phyloP scores from a whole-genome alignment of 305 asterid genomes.

The Solanum hybrid region DNA sequence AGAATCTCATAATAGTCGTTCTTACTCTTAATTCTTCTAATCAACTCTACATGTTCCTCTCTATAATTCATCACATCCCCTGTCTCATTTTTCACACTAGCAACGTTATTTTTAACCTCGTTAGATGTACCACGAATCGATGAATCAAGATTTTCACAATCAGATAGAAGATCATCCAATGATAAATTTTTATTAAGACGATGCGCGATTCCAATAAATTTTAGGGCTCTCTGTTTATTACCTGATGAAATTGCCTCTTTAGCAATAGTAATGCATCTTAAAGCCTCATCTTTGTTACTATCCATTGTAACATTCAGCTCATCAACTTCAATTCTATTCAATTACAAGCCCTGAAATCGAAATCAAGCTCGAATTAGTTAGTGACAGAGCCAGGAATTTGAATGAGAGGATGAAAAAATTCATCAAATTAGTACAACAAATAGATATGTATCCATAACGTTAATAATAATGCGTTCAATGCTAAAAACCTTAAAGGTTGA shows the following conservation, averaged over 20 bases:
- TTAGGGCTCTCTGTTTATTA: slow-evolving; percentile 61
- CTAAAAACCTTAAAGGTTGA: background rate
- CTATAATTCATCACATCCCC: slow-evolving; percentile 40
- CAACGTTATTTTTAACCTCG: slow-evolving; percentile 15
- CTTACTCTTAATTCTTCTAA: slow-evolving; percentile 57
- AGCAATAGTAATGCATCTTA: slow-evolving; percentile 66
- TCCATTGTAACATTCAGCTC: slow-evolving; percentile 35
- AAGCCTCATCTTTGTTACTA: slow-evolving; percentile 82
- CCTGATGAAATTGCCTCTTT: slow-evolving; percentile 69
- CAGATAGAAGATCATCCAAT: slow-evolving; percentile 51
- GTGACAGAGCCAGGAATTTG: background rate
- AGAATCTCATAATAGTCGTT: slow-evolving; percentile 70
- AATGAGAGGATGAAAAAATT: background rate
- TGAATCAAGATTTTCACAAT: slow-evolving; percentile 50
- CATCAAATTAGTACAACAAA: background rate
- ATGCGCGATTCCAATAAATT: slow-evolving; percentile 66
- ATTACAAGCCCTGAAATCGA: background rate
- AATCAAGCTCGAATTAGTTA: background rate
- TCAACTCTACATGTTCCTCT: slow-evolving; percentile 65
- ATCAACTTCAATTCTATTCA: background rate
- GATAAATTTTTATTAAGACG: slow-evolving; percentile 50
- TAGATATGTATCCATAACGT: background rate
- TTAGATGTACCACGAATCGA: slow-evolving; percentile 27
- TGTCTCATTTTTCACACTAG: slow-evolving; percentile 13
- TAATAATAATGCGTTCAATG: background rate